Conservation (phyloP, 1,284 basidiomycete genomes). For the Taiwanofungus camphoratus region DNA sequence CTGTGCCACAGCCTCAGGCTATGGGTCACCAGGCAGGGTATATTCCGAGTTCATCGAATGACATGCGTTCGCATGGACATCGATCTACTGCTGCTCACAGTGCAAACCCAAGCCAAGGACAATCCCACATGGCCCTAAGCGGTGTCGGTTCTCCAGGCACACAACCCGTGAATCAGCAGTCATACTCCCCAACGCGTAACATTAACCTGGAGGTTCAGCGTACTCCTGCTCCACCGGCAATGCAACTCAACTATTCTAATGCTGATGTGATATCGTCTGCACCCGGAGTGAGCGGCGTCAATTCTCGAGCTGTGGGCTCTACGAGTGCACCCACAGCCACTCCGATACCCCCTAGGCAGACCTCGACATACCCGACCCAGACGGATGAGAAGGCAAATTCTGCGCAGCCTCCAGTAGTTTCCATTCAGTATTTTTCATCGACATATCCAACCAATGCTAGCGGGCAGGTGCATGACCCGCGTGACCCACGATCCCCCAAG, state of each 20-base stretch:
- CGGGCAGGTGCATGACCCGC: not conserved
- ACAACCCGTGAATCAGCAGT: too few relatives aligned
- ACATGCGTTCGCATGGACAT: not conserved
- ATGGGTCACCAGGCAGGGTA: not conserved
- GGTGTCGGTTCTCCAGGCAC: too few relatives aligned
- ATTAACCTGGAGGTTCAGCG: too few relatives aligned
- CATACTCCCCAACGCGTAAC: too few relatives aligned
- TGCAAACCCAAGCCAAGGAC: too few relatives aligned
- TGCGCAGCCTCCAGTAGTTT: not conserved
- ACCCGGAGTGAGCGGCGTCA: not conserved
- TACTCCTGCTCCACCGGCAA: too few relatives aligned
- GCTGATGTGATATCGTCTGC: not conserved
- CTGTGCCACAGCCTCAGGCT: not conserved
- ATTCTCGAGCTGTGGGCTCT: not conserved
- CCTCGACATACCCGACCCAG: not conserved
- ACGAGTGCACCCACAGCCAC: not conserved
- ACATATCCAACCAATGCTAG: not conserved
- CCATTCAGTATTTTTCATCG: slow-evolving; percentile 2
- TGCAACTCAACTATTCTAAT: too few relatives aligned
- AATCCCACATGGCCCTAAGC: too few relatives aligned
- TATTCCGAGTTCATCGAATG: not conserved
- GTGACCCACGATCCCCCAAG: slow-evolving; percentile 6
- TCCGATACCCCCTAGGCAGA: not conserved
- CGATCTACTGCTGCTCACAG: too few relatives aligned
- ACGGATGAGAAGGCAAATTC: slow-evolving; percentile 1